phyloP scores from a whole-genome alignment of 257 asterid species.

The Perilla frutescens region DNA sequence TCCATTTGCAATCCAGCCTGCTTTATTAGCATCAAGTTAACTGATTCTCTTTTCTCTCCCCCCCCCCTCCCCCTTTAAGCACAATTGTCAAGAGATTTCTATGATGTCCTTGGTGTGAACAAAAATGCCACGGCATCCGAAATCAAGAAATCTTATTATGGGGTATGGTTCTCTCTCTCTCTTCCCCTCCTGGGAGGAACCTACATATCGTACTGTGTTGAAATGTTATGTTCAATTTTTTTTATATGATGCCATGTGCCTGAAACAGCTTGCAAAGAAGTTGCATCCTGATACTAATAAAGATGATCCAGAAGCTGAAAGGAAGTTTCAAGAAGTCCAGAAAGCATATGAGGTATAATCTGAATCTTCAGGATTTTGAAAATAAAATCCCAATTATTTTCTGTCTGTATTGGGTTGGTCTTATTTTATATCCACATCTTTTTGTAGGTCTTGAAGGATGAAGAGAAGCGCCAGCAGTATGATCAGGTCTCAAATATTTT shows the following conservation, averaged over 20 bases:
- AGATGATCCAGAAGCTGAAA: constrained; percentile 85
- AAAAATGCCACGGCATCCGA: constrained; percentile 83
- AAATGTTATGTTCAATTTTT: constrained; percentile 9
- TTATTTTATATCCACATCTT: constrained; percentile 16
- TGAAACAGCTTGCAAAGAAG: constrained; percentile 80
- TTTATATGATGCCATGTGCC: constrained; percentile 17
- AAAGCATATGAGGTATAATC: constrained; percentile 82
- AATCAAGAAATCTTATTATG: constrained; percentile 84
- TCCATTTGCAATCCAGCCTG: constrained; percentile 9
- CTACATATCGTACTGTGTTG: background rate
- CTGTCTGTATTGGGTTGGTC: background rate
- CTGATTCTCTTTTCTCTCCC: background rate
- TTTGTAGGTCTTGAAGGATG: constrained; percentile 88
- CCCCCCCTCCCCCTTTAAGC: constrained; percentile 42
- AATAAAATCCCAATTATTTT: constrained; percentile 2
- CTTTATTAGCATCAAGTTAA: background rate
- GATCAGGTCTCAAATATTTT: constrained; percentile 65
- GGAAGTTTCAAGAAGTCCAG: constrained; percentile 87
- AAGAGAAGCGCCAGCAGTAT: constrained; percentile 80
- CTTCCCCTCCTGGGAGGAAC: background rate
- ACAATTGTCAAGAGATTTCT: constrained; percentile 63
- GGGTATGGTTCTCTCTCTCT: constrained; percentile 47
- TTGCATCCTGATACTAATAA: constrained; percentile 95
- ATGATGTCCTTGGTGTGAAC: constrained; percentile 76
- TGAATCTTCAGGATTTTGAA: constrained; percentile 17